These are phyloP conservation scores for Bauhinia variegata DNA, from an alignment of 306 rosid species.

Conservation along the genomic window DNA sequence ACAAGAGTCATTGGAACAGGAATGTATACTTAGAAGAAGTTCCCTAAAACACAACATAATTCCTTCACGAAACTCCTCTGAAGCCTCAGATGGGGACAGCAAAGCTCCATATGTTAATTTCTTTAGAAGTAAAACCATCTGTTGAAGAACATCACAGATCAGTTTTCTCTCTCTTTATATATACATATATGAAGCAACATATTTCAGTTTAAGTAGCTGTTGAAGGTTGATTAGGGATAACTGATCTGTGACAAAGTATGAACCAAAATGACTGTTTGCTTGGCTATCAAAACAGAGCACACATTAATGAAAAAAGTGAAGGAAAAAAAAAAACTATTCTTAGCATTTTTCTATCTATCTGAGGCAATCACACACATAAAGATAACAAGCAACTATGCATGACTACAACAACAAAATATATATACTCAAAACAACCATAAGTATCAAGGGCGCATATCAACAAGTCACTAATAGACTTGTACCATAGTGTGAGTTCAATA, in stretches of 20 bases:
- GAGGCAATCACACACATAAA: neutral
- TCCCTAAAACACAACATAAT: constrained; percentile 75
- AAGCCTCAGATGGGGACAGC: constrained; percentile 84
- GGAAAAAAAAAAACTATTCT: constrained; percentile 3
- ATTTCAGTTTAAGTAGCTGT: constrained; percentile 29
- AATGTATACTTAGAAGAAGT: constrained; percentile 60
- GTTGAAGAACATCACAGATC: constrained; percentile 43
- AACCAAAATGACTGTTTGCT: constrained; percentile 2
- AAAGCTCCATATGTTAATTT: constrained; percentile 90
- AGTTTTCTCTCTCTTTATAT: neutral
- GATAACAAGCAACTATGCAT: neutral
- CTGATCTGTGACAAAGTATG: neutral
- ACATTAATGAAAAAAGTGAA: neutral
- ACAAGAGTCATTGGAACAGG: constrained; percentile 68
- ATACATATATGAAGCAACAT: constrained; percentile 6
- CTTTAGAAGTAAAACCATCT: constrained; percentile 92
- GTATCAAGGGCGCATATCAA: neutral
- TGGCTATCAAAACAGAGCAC: neutral
- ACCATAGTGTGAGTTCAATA: neutral
- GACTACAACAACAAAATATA: neutral
- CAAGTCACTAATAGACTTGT: neutral
- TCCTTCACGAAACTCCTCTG: constrained; percentile 98
- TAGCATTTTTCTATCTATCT: neutral
- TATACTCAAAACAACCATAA: neutral
- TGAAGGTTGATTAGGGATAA: neutral